Base-by-base conservation (phyloP, 371 early-diverging fungal species). In the Funneliformis caledonium region DNA sequence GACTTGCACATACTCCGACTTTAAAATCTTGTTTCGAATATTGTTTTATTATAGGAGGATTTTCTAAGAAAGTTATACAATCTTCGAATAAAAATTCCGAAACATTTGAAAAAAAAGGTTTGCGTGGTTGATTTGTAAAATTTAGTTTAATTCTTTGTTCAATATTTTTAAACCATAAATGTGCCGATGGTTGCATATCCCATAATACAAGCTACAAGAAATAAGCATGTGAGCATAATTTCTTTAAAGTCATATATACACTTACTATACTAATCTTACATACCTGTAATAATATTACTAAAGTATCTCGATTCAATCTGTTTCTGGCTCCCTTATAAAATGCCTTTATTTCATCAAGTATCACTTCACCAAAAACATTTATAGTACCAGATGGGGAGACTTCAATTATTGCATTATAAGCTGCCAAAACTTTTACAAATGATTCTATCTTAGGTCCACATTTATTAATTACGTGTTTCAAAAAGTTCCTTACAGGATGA, bases 21-120 rank as follows among this genome's bases (percentile, higher is more conserved):
- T 88, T 88, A 80, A 88, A 89, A 47, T 89, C 88, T 62, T 85
- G 87, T 37, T 86, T 84, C 14, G 88, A 88, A 70, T 87, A 88
- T 22, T 85, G 85, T 61, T 86, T 84, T 2, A 85, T 83, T 1
- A 59, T 78, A 0, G 83, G 83, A n/a, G 85, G 81, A 48, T 80
- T 64, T 67, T 88, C 88, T 33, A 88, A 72, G 59, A 83, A 88
- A 26, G 69, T 70, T 6, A 85, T 83, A 31, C 86, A 79, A 16
- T 83, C 83, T 9, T 88, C 85, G 47, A 85, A 72, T 0, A 88
- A 80, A 33, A 68, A 31, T 12, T 76, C 76, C 0, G 86, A 67
- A 22, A 82, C 85, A 31, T 82, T 72, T 31, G 81, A 82, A 83
- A 89, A 89, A 64, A 85, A 88, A 7, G 80, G 81, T 6, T 78